phyloP scores from a whole-genome alignment of 2,329 filamentous ascomycete genomes.

The Thelonectria rubi region DNA sequence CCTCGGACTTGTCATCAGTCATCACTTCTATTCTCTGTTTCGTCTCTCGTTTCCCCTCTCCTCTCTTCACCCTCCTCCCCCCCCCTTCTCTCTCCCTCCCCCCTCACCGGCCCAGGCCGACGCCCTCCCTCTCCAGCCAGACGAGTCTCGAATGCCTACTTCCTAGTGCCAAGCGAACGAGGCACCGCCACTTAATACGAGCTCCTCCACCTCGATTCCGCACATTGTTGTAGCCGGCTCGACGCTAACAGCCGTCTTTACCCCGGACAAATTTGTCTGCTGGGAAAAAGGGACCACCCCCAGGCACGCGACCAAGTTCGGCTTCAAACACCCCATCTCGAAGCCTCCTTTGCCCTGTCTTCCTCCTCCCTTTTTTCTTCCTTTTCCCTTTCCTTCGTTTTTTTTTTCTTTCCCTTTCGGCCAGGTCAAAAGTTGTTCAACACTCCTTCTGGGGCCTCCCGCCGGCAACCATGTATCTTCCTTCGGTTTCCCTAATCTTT shows the following conservation, averaged over 20 bases:
- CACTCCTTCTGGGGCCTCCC: background rate
- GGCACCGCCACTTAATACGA: conserved; percentile 17
- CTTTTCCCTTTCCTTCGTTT: conserved; percentile 3
- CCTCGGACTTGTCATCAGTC: too few species aligned
- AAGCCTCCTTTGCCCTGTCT: conserved; percentile 2
- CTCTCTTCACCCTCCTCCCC: background rate
- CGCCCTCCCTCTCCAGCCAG: background rate
- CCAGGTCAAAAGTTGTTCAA: conserved; percentile 2
- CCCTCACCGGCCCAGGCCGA: background rate
- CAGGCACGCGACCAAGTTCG: conserved; percentile 20
- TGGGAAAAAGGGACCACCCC: background rate
- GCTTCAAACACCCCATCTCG: conserved; percentile 18
- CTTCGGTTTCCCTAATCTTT: conserved; percentile 42
- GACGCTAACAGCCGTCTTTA: conserved; percentile 15
- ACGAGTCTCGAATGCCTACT: background rate
- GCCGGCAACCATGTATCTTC: conserved; percentile 24
- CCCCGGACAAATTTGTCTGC: conserved; percentile 14
- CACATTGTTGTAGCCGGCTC: conserved; percentile 4
- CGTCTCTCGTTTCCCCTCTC: background rate
- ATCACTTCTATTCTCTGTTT: too few species aligned
- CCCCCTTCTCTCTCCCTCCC: background rate
- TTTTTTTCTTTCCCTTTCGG: background rate
- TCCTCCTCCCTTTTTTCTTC: conserved; percentile 16
- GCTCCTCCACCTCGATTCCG: conserved; percentile 12
- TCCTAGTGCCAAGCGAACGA: background rate